Base-by-base conservation (phyloP, 257 asterid genomes). In the Ilex asprella region DNA sequence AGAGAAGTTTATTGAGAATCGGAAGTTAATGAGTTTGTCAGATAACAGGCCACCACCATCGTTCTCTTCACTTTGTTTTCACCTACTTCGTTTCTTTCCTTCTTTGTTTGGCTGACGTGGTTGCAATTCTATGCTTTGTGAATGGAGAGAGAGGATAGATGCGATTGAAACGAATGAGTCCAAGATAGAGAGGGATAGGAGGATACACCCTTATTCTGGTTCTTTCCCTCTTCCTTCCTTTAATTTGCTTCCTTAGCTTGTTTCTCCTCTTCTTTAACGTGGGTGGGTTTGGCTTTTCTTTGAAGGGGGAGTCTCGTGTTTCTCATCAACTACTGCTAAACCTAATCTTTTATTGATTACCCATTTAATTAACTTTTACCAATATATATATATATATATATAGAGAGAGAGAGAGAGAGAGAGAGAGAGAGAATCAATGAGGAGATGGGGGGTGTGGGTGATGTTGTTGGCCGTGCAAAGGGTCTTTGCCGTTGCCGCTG, bases 221-320 rank as follows among this genome's bases (percentile, higher is more conserved):
- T 35, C 39, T 55, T 69, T 35, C 58, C 35, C 47, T 30, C 27
- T 21, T 21, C 27, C 27, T 21, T 21, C 27, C 27, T 21, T 21
- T 21, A 21, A 21, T 21, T 21, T 21, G 27, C 27, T 35, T 35
- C 62, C 62, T 72, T 72, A 57, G 61, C 39, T 59, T 50, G 56
- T 55, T 55, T 39, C 44, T 27, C 57, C 56, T 58, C 64, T 61
- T 74, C 44, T 64, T 61, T 57, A 65, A 61, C 70, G 59, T 64
- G 68, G 71, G 67, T 76, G 75, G 71, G 46, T 67, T 70, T 55
- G 73, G 67, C 70, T 60, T 64, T 71, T 71, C 61, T 61, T 65
- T 65, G 62, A 62, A 27, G 55, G 14, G 16, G 54, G 16, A 0
- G n/a, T 15, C 54, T 12, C 54, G n/a, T 49, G n/a, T 12, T 49